Base-by-base conservation (phyloP, 1,284 basidiomycete species). In the Pyrrhoderma lamaoense region DNA sequence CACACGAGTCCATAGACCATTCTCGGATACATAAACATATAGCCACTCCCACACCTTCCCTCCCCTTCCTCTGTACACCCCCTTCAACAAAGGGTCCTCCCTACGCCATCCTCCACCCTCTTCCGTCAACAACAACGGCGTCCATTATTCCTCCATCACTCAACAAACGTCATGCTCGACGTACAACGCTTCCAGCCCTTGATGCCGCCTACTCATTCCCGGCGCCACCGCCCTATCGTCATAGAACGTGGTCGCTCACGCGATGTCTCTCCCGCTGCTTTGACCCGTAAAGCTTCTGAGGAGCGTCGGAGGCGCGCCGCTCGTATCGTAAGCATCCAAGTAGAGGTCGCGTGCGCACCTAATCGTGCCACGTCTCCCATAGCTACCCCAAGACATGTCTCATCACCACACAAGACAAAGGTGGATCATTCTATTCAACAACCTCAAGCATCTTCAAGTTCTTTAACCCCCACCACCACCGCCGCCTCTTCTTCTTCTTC, bases 231-330 rank as follows among this genome's bases (percentile, higher is more conserved):
- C 9, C 36, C 40, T 18, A 8, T 36, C 43, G 21, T 46, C 43
- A 39, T 39, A 45, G 54, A 55, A 21, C 70, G 76, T 34, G 77
- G 77, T 8, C 69, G 77, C 48, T 79, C 77, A 8, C 67, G 70
- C 23, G 63, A 67, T 43, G 62, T 79, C 2, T 74, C 77, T 1
- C 59, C 64, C 19, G 68, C 68, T 35, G 78, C 77, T 0, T 60
- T 77, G 31, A 76, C 76, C 1, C 62, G 77, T 47, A 69, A 69
- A 46, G 74, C 74, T 0, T 73, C 74, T 13, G 72, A 76, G 47
- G 74, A 79, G 51, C 70, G 74, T 42, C 53, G 56, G 9, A 49
- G 37, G 22, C 53, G 53, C 38, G 53, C 49, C 21, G 45, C 46
- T 19, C 21, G n/a, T 9, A 18, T 23, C 35, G 18, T 50, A 16